Base-by-base conservation (phyloP, 306 rosid genomes). In the Vigna reflexopilosa region DNA sequence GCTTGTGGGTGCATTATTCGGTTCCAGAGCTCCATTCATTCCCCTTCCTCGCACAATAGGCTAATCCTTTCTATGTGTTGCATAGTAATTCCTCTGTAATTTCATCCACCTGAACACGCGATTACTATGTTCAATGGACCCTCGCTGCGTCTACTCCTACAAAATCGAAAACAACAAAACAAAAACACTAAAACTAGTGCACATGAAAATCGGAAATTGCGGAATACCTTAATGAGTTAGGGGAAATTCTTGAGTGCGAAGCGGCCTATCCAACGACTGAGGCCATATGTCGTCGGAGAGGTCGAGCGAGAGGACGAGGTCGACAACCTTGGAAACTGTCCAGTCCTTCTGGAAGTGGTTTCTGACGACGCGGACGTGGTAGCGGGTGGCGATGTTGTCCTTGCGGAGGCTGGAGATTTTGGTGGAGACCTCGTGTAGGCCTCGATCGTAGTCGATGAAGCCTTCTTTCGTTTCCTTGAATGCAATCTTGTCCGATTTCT, bases 221-320 rank as follows among this genome's bases (percentile, higher is more conserved):
- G 6, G 6, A 8, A 56, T 73, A 94, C 98, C 85, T 75, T 88
- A 4, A 94, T 90, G n/a, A 94, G 97, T 70, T 71, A 48, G 10
- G 95, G 97, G 76, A 89, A 94, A 81, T 94, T 94, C 86, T 89
- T 94, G 78, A 97, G 84, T 16, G 93, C 91, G 73, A 90, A 94
- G 64, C 95, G 93, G 3, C 98, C 98, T 7, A 89, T 77, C 97
- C 97, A 94, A 49, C 86, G 88, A 59, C 92, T 94, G 66, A 94
- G 28, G 36, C 93, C 93, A 12, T 94, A 94, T 10, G 77, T 90
- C 97, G 22, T 87, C 90, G 8, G 62, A 65, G 48, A 80, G 86
- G 47, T 81, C 51, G 67, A 88, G 89, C 47, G 77, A 72, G 57
- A 87, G 85, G 59, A 94, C 83, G 52, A 57, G 73, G 49, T 83